Conservation (phyloP, 345 rosid genomes). For the Carallia brachiata region DNA sequence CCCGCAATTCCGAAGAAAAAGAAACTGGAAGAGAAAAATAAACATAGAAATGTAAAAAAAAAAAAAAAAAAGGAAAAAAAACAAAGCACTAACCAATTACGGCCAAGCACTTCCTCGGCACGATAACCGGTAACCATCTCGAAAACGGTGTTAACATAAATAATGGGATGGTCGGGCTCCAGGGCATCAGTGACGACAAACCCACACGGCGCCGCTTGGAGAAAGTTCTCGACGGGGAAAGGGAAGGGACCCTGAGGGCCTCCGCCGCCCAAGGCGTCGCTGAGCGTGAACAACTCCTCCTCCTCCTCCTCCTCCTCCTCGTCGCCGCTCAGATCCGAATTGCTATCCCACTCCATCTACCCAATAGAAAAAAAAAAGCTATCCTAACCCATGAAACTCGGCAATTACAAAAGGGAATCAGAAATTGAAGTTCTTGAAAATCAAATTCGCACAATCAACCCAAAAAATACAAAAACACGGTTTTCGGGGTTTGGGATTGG, state of each 20-base stretch:
- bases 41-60: neutral
- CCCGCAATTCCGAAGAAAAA: neutral
- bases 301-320: constrained; percentile 43
- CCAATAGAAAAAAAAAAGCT: neutral
- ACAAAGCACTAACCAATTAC: constrained; percentile 66
- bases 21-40: neutral
- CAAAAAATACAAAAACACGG: neutral
- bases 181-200: constrained; percentile 80
- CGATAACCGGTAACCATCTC: constrained; percentile 85
- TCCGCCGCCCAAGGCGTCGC: constrained; percentile 28
- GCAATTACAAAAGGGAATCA: neutral
- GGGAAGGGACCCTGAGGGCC: constrained; percentile 51
- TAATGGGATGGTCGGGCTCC: constrained; percentile 85
- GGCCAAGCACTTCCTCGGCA: constrained; percentile 86
- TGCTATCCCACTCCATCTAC: constrained; percentile 93
- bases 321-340: constrained; percentile 84
- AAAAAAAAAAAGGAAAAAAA: neutral
- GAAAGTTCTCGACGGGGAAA: constrained; percentile 69
- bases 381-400: constrained; percentile 34
- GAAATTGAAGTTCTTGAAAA: too few relatives aligned
- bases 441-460: neutral
- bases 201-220: constrained; percentile 77
- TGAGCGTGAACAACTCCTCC: constrained; percentile 43
- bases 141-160: constrained; percentile 81
- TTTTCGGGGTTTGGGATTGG: neutral